These are phyloP conservation scores for Curvularia spicifera DNA, from an alignment of 2,329 filamentous ascomycete species.

Conservation along the genomic window DNA sequence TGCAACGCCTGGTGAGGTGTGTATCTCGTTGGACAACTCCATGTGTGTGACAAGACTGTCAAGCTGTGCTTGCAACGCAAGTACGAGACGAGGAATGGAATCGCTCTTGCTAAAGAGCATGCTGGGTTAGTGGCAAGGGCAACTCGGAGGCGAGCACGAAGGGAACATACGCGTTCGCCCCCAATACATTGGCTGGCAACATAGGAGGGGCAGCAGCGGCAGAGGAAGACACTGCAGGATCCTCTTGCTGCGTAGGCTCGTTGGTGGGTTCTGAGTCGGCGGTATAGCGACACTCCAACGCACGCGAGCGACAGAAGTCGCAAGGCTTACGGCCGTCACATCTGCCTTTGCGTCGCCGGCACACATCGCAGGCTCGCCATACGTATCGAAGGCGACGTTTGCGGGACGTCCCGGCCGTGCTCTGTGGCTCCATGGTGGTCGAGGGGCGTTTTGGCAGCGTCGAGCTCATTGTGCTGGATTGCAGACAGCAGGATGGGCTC, in stretches of 20 bases:
- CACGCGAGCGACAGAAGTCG: slow-evolving; percentile 1
- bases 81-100: background rate
- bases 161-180: slow-evolving; percentile 2
- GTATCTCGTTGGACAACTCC: slow-evolving; percentile 1
- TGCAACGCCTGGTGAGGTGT: background rate
- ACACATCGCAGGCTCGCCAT: slow-evolving; percentile 4
- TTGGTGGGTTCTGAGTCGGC: background rate
- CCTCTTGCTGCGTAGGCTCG: slow-evolving; percentile 1
- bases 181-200: background rate
- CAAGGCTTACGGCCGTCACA: slow-evolving; percentile 1
- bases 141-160: background rate
- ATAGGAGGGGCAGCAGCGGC: background rate
- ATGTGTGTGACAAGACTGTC: slow-evolving; percentile 1
- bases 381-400: slow-evolving; percentile 5
- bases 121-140: slow-evolving; percentile 1
- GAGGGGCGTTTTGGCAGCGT: background rate
- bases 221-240: background rate
- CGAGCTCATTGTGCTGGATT: background rate
- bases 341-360: slow-evolving; percentile 2
- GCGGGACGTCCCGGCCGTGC: background rate
- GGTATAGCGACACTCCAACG: slow-evolving; percentile 1
- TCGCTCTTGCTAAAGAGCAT: slow-evolving; percentile 1
- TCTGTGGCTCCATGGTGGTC: slow-evolving; percentile 1
- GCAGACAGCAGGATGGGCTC: background rate
- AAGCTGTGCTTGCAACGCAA: slow-evolving; percentile 1